Conservation (phyloP, 2,329 filamentous ascomycete species). For the Penicillium freii region DNA sequence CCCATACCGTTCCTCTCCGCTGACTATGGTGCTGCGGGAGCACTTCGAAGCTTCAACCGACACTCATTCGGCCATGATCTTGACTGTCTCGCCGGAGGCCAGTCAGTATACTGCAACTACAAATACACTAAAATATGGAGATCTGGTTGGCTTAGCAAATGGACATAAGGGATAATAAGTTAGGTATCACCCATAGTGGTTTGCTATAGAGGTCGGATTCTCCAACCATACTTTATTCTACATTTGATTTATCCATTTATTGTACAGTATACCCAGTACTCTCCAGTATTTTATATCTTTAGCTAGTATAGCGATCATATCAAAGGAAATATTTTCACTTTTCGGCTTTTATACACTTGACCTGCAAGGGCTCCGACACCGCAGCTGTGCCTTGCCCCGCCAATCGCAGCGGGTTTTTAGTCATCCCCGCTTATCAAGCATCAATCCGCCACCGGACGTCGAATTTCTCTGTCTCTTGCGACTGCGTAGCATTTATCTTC, state of each 20-base stretch:
- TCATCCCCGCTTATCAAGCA: slow-evolving; percentile 15
- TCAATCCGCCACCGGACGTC: slow-evolving; percentile 22
- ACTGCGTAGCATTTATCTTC: background rate
- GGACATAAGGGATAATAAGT: background rate
- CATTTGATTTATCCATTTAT: background rate
- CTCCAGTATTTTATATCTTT: background rate
- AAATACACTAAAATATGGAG: slow-evolving; percentile 48
- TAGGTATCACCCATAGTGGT: background rate
- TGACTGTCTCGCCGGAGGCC: slow-evolving; percentile 41
- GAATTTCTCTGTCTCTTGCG: slow-evolving; percentile 1
- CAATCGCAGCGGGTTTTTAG: slow-evolving; percentile 4
- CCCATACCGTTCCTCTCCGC: slow-evolving; percentile 43
- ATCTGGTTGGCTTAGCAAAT: slow-evolving; percentile 35
- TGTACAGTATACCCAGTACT: background rate
- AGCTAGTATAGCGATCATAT: background rate
- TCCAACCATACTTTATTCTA: background rate
- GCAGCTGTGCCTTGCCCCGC: slow-evolving; percentile 3
- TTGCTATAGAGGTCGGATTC: background rate
- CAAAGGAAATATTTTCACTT: background rate
- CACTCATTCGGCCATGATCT: slow-evolving; percentile 37
- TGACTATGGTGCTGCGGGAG: slow-evolving; percentile 47
- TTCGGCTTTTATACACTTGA: background rate
- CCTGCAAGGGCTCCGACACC: slow-evolving; percentile 42
- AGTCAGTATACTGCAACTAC: slow-evolving; percentile 42
- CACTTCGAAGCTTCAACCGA: slow-evolving; percentile 34